Evolutionary conservation across 495 filamentous ascomycete species (phyloP), one percentile per base, ranked within the genome.

Genomic region (Hypoxylon intermedium): DNA sequence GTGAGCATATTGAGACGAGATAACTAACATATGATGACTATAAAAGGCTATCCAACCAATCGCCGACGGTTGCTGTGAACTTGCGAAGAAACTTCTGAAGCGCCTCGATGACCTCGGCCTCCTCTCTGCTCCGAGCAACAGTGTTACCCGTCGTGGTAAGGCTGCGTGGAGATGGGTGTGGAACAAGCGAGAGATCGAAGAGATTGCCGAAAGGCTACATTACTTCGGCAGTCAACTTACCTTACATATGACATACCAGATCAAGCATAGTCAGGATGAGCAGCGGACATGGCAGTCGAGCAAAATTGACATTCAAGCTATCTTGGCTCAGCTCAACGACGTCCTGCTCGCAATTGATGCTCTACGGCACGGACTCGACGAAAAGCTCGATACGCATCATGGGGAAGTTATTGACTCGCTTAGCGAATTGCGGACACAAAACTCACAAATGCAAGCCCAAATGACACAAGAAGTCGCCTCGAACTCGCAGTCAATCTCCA

Each of bases 101-200:
- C 48, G 48, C 5, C 33, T 52, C 19, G 33, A 41, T 2, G 9
- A 26, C 13, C 21, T 38, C 4, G 48, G 33, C 9, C 34, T 52
- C 13, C n/a, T 28, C 18, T 41, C 34, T 16, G 6, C 34, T 5
- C 34, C 24, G 34, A 28, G n/a, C 6, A 11, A 9, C 11, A 52
- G 21, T 11, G 1, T 24, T 18, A 19, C 28, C 34, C 37, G 21
- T 18, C 48, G 48, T 9, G 24, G 34, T 4, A 56, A 38, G 33
- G n/a, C 19, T 6, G 53, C 33, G 15, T 48, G 30, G 26, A 34
- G 21, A 38, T 46, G 19, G 18, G 16, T 55, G 28, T 55, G 52
- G 52, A 45, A 55, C n/a, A 45, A 55, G 23, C 21, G 19, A 24
- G 42, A 56, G 19, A 56, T 48, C 15, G 43, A 46, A 24, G 53